phyloP scores from a whole-genome alignment of 2,329 filamentous ascomycete species.

The Nemania serpens region DNA sequence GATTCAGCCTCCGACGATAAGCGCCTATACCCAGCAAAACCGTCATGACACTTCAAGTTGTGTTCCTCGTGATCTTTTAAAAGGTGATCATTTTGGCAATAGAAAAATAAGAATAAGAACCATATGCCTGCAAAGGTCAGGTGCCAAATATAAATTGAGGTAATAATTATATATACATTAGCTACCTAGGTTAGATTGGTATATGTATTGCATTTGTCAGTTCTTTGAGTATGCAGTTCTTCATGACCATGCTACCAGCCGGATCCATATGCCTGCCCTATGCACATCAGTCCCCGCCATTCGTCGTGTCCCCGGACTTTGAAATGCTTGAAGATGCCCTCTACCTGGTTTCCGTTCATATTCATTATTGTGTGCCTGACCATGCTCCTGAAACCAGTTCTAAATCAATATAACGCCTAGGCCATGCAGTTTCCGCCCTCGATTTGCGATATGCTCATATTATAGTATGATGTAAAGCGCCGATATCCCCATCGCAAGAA shows the following conservation, averaged over 20 bases:
- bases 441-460: slow-evolving; percentile 1
- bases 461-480: slow-evolving; percentile 17
- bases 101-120: slow-evolving; percentile 1
- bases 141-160: background rate
- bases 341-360: slow-evolving; percentile 4
- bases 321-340: slow-evolving; percentile 1
- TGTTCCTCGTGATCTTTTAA: slow-evolving; percentile 17
- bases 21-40: slow-evolving; percentile 25
- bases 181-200: background rate
- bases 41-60: slow-evolving; percentile 11
- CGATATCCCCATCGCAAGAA: slow-evolving; percentile 11
- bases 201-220: background rate
- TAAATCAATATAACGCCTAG: slow-evolving; percentile 12
- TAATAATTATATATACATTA: slow-evolving; percentile 8
- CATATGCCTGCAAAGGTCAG: background rate
- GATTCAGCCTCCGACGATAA: slow-evolving; percentile 22
- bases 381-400: background rate
- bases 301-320: background rate
- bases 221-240: background rate
- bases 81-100: slow-evolving; percentile 12
- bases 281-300: background rate
- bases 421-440: background rate
- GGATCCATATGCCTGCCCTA: slow-evolving; percentile 1
- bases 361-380: background rate
- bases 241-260: background rate